Conservation (phyloP, 805 yeast species). For the Saccharomycopsis javanensis region DNA sequence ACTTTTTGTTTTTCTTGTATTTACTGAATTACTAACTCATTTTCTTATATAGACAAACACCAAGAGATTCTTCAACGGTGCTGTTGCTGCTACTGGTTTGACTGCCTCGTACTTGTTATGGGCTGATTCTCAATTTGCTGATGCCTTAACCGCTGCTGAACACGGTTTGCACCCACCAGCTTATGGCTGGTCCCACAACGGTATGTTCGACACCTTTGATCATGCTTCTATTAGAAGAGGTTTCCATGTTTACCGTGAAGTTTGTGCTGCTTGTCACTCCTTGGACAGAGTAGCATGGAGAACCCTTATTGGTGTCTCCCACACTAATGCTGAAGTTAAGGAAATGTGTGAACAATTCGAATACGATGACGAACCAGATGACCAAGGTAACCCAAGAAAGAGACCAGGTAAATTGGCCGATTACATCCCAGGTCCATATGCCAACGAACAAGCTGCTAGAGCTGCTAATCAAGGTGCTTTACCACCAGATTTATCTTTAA, state of each 20-base stretch:
- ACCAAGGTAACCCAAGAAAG: constrained; percentile 86
- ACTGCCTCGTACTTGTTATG: constrained; percentile 75
- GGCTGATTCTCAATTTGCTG: constrained; percentile 77
- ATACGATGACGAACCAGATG: constrained; percentile 98
- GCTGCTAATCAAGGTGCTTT: constrained; percentile 99
- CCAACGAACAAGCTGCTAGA: constrained; percentile 98
- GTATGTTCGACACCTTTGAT: constrained; percentile 84
- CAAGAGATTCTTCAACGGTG: constrained; percentile 43
- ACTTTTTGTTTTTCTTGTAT: neutral
- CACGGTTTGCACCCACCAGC: constrained; percentile 96
- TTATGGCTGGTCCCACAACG: constrained; percentile 88
- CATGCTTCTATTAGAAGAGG: constrained; percentile 98
- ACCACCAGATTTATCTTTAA: constrained; percentile 95
- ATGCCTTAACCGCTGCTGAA: constrained; percentile 97
- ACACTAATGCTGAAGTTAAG: constrained; percentile 80
- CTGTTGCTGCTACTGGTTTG: constrained; percentile 65
- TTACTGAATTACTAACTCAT: neutral
- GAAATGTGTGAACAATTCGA: constrained; percentile 93
- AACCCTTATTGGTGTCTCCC: constrained; percentile 93
- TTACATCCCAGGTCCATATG: constrained; percentile 88
- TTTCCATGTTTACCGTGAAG: constrained; percentile 97
- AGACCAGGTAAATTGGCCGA: constrained; percentile 98
- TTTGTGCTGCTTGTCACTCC: constrained; percentile 98
- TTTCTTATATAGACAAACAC: neutral
- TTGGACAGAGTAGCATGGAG: constrained; percentile 97